phyloP scores from a whole-genome alignment of 2,329 filamentous ascomycete genomes.

The Phialophora expanda region DNA sequence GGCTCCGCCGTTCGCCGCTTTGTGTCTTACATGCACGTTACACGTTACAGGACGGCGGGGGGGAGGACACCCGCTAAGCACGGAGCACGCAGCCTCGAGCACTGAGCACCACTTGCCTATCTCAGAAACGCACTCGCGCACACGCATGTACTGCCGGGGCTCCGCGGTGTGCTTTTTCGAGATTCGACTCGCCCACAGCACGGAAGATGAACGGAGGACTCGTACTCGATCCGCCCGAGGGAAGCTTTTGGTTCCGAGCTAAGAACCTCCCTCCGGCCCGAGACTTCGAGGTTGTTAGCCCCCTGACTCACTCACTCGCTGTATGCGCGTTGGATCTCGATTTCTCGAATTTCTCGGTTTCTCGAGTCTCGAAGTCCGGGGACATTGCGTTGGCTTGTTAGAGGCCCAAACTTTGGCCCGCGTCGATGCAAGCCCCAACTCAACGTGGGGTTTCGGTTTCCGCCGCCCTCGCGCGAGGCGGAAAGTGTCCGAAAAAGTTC shows the following conservation, averaged over 20 bases:
- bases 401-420: background rate
- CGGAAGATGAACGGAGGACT: no score
- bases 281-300: no score
- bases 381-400: background rate
- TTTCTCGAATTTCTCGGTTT: background rate
- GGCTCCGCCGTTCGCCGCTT: background rate
- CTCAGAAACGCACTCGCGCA: background rate
- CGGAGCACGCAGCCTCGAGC: no score
- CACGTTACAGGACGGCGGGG: background rate
- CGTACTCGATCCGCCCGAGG: no score
- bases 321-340: background rate
- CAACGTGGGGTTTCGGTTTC: background rate
- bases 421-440: background rate
- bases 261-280: no score
- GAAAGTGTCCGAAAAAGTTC: background rate
- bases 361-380: constrained; percentile 7
- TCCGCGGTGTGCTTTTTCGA: no score
- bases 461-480: no score
- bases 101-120: background rate
- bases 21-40: background rate
- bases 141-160: background rate
- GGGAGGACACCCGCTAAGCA: no score
- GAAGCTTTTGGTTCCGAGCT: no score
- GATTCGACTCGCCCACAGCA: no score
- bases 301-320: background rate